Percentiles rank a stretch among this genome's conserved stretches.
Evolutionary conservation across 176 grass and related monocot genomes (phyloP).

Genomic region (Lolium multiflorum): DNA sequence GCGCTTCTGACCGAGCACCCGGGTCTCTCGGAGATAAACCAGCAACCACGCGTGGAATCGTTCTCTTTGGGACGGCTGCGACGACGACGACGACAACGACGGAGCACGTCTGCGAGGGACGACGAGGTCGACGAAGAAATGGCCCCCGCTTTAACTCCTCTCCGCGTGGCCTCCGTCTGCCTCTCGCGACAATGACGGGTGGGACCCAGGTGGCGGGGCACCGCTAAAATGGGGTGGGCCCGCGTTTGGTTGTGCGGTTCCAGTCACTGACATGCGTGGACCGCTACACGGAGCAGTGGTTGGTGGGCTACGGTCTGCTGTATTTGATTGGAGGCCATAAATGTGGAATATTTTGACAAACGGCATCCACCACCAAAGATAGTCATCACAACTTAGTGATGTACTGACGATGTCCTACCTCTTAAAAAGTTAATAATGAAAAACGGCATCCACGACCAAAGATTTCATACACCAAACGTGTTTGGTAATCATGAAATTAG

Average conservation of each 20-base stretch:
- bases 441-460: no score
- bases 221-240: slow-evolving; percentile 15
- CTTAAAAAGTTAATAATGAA: no score
- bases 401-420: no score
- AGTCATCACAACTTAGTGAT: no score
- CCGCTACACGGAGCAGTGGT: background rate
- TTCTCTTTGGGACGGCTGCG: slow-evolving; percentile 28
- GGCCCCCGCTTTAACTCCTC: slow-evolving; percentile 22
- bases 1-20: background rate
- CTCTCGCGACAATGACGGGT: slow-evolving; percentile 22
- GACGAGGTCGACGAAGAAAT: slow-evolving; percentile 29
- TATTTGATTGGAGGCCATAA: background rate
- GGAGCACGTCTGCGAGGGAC: slow-evolving; percentile 16
- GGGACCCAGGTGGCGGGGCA: background rate
- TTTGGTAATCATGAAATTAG: no score
- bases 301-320: background rate
- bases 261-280: slow-evolving; percentile 8
- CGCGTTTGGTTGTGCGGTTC: background rate
- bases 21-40: background rate
- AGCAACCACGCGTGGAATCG: slow-evolving; percentile 6
- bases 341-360: background rate
- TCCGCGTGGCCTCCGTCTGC: slow-evolving; percentile 25
- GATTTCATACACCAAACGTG: no score
- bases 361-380: no score
- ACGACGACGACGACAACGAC: slow-evolving; percentile 26